Conservation (phyloP, 169 alveolate species). For the Plasmodium chabaudi region DNA sequence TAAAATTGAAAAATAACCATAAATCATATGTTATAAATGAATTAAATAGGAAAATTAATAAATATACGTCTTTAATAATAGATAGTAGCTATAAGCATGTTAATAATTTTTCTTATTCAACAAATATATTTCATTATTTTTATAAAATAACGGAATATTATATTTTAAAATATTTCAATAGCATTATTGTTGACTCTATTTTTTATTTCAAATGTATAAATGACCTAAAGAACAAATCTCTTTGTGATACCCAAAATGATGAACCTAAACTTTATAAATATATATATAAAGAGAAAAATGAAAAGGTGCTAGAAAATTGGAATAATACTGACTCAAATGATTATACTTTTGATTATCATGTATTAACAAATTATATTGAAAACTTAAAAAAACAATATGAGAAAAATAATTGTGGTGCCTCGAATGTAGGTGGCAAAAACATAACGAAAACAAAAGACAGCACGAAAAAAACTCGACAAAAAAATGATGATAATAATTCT, state of each 20-base stretch:
- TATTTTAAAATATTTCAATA: conserved; percentile 47
- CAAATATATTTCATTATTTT: conserved; percentile 61
- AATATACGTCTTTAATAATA: conserved; percentile 13
- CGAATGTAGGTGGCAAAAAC: conserved; percentile 1
- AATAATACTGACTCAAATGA: background rate
- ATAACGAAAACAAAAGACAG: background rate
- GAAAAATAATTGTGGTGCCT: background rate
- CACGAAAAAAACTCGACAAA: background rate
- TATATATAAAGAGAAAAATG: background rate
- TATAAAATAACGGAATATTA: conserved; percentile 56
- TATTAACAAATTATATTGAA: conserved; percentile 35
- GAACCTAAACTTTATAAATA: background rate
- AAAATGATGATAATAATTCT: background rate
- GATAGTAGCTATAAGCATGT: conserved; percentile 60
- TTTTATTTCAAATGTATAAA: conserved; percentile 58
- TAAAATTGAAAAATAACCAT: conserved; percentile 1
- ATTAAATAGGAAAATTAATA: conserved; percentile 46
- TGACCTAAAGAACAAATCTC: conserved; percentile 38
- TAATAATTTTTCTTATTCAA: conserved; percentile 67
- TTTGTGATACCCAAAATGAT: conserved; percentile 19
- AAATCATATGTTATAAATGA: conserved; percentile 33
- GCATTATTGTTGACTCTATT: conserved; percentile 59
- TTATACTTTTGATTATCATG: conserved; percentile 24
- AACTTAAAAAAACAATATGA: conserved; percentile 21
- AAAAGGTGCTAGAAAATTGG: background rate